A percentile compares a stretch with the other conserved stretches of the same genome.
Conservation (phyloP, 371 early-diverging fungal genomes). For the Fennellomyces sp. region DNA sequence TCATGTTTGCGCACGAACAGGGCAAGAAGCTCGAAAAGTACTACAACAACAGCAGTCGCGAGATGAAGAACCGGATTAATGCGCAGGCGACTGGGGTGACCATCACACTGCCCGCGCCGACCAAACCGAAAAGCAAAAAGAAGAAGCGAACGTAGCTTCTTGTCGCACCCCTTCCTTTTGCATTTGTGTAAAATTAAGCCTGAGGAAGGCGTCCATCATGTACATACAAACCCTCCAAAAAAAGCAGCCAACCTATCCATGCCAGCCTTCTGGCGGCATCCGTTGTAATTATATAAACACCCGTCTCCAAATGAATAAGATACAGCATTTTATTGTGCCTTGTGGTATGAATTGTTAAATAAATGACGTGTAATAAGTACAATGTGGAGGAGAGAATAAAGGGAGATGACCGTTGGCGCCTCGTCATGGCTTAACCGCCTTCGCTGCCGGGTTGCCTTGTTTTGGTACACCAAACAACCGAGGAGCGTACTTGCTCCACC, state of each 20-base stretch:
- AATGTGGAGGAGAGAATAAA: background rate
- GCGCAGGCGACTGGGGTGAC: background rate
- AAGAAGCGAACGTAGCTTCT: background rate
- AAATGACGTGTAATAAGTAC: too few species aligned
- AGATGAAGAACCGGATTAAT: constrained; percentile 12
- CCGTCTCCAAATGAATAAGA: background rate
- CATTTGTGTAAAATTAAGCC: background rate
- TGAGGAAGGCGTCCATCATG: too few species aligned
- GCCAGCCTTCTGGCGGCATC: too few species aligned
- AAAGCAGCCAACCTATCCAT: background rate
- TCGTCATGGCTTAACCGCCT: background rate
- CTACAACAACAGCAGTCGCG: constrained; percentile 55
- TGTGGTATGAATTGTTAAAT: background rate
- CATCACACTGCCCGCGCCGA: background rate
- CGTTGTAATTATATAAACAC: too few species aligned
- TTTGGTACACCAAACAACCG: constrained; percentile 22
- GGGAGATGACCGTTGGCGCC: background rate
- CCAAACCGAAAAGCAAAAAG: constrained; percentile 3
- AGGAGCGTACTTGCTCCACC: constrained; percentile 43
- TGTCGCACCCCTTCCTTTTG: background rate
- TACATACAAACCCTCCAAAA: background rate
- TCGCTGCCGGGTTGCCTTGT: background rate
- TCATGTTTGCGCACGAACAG: constrained; percentile 78
- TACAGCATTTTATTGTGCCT: too few species aligned
- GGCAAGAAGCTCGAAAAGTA: constrained; percentile 68